Base-by-base conservation (phyloP, 208 protist species). In the Novymonas esmeraldas region DNA sequence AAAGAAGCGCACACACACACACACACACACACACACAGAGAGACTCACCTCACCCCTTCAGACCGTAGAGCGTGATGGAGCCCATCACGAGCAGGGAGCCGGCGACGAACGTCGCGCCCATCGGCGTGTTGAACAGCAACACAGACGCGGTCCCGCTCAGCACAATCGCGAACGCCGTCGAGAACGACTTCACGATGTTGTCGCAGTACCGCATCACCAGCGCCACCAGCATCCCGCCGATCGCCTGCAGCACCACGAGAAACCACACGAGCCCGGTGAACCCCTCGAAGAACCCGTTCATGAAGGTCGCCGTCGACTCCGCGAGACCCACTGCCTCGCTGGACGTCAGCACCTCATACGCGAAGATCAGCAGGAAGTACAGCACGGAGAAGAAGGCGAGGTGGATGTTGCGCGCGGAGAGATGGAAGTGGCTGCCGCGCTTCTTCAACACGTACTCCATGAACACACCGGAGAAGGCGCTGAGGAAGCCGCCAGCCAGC, bases 101-200 rank as follows among this genome's bases (percentile, higher is more conserved):
- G 2, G 76, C 2, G 26, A 81, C 16, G 56, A 89, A 82, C 5
- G 73, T n/a, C 26, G 16, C 11, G 44, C 22, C 55, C n/a, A 82
- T 59, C 16, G 50, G 49, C 45, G 75, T 58, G 24, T 75, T 33
- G 14, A 84, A 78, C 20, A 87, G 61, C 44, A 74, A 76, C 16
- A 70, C 66, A 3, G 77, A 86, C 20, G 65, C 73, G 1, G 76
- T 64, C 9, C 78, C 76, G 28, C 67, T 79, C 29, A 89, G 41
- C 13, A 88, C 61, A 46, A 90, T 90, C 1, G 81, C 42, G 7
- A 76, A 58, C 0, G 70, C 80, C 2, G 81, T 84, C 13, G 83
- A 82, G 68, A 94, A 92, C 0, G 78, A 64, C 61, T 92, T 92
- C 26, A 92, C 64, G 14, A 94, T 90, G 76, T 88, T 92, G 78